Conservation (phyloP, 345 rosid species). For the Microcos paniculata region DNA sequence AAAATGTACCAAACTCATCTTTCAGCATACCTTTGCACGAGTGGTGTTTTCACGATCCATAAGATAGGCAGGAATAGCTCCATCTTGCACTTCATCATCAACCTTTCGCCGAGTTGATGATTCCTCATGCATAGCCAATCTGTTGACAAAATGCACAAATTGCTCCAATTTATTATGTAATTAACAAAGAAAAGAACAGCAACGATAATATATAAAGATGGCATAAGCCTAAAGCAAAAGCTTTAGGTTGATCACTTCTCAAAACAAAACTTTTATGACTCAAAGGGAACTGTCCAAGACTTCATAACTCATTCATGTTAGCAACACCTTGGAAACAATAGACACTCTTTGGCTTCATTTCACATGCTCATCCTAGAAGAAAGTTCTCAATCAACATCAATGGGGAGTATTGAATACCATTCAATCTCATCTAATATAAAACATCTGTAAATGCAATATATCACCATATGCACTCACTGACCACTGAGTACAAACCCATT, state of each 20-base stretch:
- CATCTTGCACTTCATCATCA: slow-evolving; percentile 88
- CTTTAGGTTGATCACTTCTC: not conserved
- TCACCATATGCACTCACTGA: not conserved
- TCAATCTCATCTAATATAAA: not conserved
- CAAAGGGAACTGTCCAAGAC: not conserved
- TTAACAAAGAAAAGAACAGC: not conserved
- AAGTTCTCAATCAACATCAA: not conserved
- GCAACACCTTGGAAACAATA: not conserved
- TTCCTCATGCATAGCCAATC: slow-evolving; percentile 94
- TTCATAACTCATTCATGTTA: not conserved
- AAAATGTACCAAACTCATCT: not conserved
- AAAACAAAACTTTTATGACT: not conserved
- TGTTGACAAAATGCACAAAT: slow-evolving; percentile 21
- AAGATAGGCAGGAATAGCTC: slow-evolving; percentile 93
- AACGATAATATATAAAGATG: not conserved
- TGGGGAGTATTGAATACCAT: not conserved
- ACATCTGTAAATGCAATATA: not conserved
- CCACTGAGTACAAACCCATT: not conserved
- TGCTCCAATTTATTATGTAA: not conserved
- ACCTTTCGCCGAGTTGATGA: slow-evolving; percentile 76
- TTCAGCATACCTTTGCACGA: slow-evolving; percentile 63
- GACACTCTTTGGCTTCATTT: not conserved
- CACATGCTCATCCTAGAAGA: not conserved
- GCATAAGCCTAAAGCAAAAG: not conserved
- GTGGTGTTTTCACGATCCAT: slow-evolving; percentile 89